Evolutionary conservation across 148 eudicot genomes (phyloP).

Genomic region (Silene conica): DNA sequence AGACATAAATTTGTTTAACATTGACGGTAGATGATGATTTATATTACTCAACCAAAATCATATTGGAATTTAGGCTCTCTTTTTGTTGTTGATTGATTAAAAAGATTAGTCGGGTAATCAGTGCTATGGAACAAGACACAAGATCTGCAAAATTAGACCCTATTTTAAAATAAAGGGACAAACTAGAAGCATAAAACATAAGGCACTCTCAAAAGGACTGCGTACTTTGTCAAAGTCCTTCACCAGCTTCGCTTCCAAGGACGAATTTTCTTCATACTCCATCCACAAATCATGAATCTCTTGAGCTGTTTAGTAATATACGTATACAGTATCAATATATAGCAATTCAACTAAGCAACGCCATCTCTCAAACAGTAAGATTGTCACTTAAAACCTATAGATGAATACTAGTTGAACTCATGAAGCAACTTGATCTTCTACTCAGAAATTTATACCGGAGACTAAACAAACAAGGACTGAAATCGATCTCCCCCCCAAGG

Average conservation of each 20-base stretch:
- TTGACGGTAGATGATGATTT: not conserved
- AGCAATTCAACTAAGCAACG: not conserved
- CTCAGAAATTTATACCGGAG: not conserved
- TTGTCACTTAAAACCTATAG: no score
- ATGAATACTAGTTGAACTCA: not conserved
- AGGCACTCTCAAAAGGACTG: not conserved
- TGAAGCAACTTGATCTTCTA: not conserved
- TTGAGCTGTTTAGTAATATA: slow-evolving; percentile 45
- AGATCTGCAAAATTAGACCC: not conserved
- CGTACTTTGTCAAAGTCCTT: slow-evolving; percentile 89
- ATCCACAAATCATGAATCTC: slow-evolving; percentile 87
- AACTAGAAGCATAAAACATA: not conserved
- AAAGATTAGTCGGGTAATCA: not conserved
- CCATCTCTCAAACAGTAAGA: not conserved
- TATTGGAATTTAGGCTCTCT: not conserved
- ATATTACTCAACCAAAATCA: not conserved
- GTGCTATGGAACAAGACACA: not conserved
- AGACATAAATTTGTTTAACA: no score
- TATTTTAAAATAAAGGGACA: not conserved
- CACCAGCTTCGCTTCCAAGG: slow-evolving; percentile 84
- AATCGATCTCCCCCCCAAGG: not conserved
- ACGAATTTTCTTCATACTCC: slow-evolving; percentile 89
- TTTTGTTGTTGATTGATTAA: no score
- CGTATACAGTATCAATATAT: not conserved
- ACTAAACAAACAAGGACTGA: not conserved